Percentiles rank a stretch among this genome's conserved stretches.
Conservation (phyloP, 2,329 filamentous ascomycete species). For the Colletotrichum sublineola region DNA sequence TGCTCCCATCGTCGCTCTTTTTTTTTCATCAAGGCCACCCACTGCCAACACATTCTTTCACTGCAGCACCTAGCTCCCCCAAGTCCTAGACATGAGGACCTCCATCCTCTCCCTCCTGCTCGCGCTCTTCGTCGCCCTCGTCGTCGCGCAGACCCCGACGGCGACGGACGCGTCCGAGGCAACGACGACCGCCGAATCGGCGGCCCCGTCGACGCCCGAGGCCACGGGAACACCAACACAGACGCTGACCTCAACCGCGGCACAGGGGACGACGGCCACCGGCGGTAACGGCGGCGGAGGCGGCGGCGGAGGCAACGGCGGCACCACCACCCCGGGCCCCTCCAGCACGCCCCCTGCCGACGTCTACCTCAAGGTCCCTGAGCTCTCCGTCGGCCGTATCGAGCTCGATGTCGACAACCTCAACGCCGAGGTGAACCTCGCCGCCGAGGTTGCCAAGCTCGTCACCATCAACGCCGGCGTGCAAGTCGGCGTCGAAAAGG, state of each 20-base stretch:
- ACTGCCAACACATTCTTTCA: conserved; percentile 31
- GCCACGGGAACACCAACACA: conserved; percentile 34
- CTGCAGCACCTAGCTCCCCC: conserved; percentile 25
- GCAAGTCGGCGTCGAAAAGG: conserved; percentile 60
- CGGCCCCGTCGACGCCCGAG: conserved; percentile 42
- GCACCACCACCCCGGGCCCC: conserved; percentile 44
- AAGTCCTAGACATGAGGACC: conserved; percentile 30
- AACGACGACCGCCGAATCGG: conserved; percentile 22
- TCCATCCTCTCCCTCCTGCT: conserved; percentile 48
- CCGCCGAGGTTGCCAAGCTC: conserved; percentile 70
- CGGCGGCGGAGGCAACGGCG: conserved; percentile 42
- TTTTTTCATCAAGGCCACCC: background rate
- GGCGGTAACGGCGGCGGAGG: conserved; percentile 29
- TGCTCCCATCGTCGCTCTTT: conserved; percentile 30
- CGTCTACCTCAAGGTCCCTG: conserved; percentile 69
- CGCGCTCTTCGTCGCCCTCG: conserved; percentile 49
- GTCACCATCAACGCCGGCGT: conserved; percentile 69
- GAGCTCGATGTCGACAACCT: conserved; percentile 72
- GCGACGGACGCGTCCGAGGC: conserved; percentile 43
- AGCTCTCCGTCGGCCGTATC: conserved; percentile 70
- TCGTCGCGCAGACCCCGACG: conserved; percentile 51
- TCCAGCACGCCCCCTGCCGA: conserved; percentile 61
- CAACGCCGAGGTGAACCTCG: conserved; percentile 70
- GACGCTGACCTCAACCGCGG: conserved; percentile 36
- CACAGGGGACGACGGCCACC: conserved; percentile 43